Conservation (phyloP, 257 asterid species). For the Apocynum venetum region DNA sequence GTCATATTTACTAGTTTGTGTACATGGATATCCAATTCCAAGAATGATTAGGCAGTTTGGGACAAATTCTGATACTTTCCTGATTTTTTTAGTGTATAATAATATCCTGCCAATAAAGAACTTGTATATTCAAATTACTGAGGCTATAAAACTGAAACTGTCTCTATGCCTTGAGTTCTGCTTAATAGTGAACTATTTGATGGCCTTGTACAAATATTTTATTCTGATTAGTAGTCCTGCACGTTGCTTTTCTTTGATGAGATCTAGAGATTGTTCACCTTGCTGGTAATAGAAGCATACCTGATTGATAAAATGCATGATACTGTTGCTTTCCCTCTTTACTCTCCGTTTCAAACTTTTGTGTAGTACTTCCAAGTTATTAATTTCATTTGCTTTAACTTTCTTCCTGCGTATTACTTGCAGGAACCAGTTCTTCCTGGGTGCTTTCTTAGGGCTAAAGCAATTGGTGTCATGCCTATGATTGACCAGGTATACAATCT, state of each 20-base stretch:
- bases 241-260: background rate
- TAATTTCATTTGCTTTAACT: background rate
- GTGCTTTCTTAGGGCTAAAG: slow-evolving; percentile 94
- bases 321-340: background rate
- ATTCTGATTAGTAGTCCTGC: background rate
- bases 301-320: background rate
- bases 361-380: background rate
- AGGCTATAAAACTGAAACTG: background rate
- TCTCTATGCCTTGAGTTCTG: background rate
- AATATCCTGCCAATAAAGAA: background rate
- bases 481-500: slow-evolving; percentile 70
- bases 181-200: background rate
- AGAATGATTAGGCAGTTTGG: background rate
- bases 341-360: background rate
- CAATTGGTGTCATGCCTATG: slow-evolving; percentile 99
- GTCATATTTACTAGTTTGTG: background rate
- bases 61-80: background rate
- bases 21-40: background rate
- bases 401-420: background rate
- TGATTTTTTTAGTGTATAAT: background rate
- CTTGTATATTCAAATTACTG: too few relatives aligned
- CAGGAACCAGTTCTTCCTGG: slow-evolving; percentile 98
- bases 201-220: background rate
- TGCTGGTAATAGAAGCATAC: background rate
- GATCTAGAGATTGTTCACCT: background rate